phyloP scores from a whole-genome alignment of 2,329 filamentous ascomycete species.

The Pseudogymnoascus sp. region DNA sequence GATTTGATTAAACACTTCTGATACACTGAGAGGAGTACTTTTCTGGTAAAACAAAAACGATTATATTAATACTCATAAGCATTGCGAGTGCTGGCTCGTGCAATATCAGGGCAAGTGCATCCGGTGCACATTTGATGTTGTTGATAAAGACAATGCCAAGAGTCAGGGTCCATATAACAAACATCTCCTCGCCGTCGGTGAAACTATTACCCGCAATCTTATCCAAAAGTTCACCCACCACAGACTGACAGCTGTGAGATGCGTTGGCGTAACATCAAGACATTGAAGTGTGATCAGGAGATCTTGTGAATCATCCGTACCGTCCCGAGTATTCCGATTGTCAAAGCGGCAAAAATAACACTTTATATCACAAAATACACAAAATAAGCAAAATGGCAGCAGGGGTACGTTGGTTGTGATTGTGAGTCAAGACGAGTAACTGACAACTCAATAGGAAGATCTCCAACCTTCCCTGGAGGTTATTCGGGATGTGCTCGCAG shows the following conservation, averaged over 20 bases:
- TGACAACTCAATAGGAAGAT: constrained; percentile 34
- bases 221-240: constrained; percentile 7
- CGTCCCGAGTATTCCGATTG: neutral
- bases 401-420: neutral
- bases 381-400: constrained; percentile 4
- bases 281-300: neutral
- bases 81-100: neutral
- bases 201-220: constrained; percentile 1
- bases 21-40: constrained; percentile 1
- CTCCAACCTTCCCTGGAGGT: constrained; percentile 57
- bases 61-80: constrained; percentile 4
- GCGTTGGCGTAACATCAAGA: neutral
- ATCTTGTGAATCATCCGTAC: neutral
- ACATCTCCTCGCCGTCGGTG: neutral
- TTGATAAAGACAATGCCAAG: neutral
- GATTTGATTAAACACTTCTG: neutral
- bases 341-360: constrained; percentile 1
- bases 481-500: constrained; percentile 48
- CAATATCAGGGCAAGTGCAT: neutral
- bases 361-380: constrained; percentile 2
- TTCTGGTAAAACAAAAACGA: constrained; percentile 1
- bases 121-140: neutral
- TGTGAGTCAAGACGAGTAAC: constrained; percentile 13
- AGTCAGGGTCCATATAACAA: neutral
- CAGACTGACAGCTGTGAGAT: neutral